Percentiles rank a stretch among this genome's conserved stretches.
phyloP scores from a whole-genome alignment of 352 stramenopile species.

The Globisporangium spinosum region DNA sequence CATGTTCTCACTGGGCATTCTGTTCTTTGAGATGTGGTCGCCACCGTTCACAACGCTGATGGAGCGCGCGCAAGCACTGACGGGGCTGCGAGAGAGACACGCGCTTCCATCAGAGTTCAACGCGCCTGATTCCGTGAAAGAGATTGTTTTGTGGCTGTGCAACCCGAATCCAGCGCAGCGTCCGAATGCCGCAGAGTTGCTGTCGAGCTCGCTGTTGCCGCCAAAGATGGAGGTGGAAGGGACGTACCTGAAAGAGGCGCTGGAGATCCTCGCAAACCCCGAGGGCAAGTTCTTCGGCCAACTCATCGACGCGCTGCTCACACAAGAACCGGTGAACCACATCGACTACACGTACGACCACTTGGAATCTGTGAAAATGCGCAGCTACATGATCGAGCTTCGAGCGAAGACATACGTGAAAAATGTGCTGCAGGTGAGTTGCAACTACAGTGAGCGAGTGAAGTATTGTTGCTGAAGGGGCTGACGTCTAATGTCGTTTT shows the following conservation, averaged over 20 bases:
- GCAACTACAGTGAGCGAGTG: background rate
- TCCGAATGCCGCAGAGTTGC: slow-evolving; percentile 67
- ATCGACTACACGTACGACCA: slow-evolving; percentile 88
- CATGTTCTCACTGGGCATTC: slow-evolving; percentile 94
- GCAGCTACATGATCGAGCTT: slow-evolving; percentile 57
- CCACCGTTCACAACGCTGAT: slow-evolving; percentile 90
- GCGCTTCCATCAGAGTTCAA: slow-evolving; percentile 46
- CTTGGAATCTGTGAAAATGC: slow-evolving; percentile 76
- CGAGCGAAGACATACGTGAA: slow-evolving; percentile 69
- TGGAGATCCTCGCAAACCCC: slow-evolving; percentile 85
- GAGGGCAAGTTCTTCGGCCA: slow-evolving; percentile 88
- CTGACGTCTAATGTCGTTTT: background rate
- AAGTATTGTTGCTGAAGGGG: background rate
- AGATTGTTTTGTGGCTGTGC: slow-evolving; percentile 87
- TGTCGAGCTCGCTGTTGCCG: slow-evolving; percentile 63
- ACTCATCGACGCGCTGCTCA: slow-evolving; percentile 75
- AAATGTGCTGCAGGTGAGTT: slow-evolving; percentile 50
- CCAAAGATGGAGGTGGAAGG: slow-evolving; percentile 84
- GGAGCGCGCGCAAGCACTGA: slow-evolving; percentile 83
- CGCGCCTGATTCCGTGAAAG: slow-evolving; percentile 81
- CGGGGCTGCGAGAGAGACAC: slow-evolving; percentile 66
- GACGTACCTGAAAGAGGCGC: slow-evolving; percentile 75
- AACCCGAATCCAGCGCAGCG: slow-evolving; percentile 66
- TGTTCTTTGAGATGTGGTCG: slow-evolving; percentile 96
- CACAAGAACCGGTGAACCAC: slow-evolving; percentile 70